Percentiles rank a stretch among this genome's conserved stretches.
Evolutionary conservation across 768 basidiomycete genomes (phyloP).

Genomic region (Termitomyces sp.): DNA sequence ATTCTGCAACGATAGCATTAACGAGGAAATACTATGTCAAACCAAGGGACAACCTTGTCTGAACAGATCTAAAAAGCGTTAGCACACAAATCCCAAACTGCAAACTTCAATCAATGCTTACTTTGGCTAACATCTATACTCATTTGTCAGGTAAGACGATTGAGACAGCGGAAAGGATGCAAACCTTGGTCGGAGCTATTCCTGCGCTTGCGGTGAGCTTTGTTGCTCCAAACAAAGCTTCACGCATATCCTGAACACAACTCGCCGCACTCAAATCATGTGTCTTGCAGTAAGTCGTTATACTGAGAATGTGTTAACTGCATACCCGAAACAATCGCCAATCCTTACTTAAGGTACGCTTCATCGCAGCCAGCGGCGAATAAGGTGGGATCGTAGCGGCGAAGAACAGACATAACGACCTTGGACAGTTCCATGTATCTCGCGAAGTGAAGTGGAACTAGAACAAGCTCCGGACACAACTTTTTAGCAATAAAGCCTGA

Average conservation of each 20-base stretch:
- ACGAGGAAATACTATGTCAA: background rate
- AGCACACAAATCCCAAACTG: background rate
- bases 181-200: slow-evolving; percentile 90
- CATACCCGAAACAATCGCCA: background rate
- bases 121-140: slow-evolving; percentile 85
- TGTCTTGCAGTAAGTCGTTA: slow-evolving; percentile 77
- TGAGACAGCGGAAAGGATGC: slow-evolving; percentile 13
- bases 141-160: background rate
- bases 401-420: slow-evolving; percentile 64
- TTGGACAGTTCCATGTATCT: slow-evolving; percentile 68
- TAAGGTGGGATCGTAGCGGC: slow-evolving; percentile 76
- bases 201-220: slow-evolving; percentile 90
- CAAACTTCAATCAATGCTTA: slow-evolving; percentile 22
- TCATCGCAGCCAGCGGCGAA: slow-evolving; percentile 79
- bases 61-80: slow-evolving; percentile 68
- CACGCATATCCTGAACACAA: slow-evolving; percentile 77
- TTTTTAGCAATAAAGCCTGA: slow-evolving; percentile 89
- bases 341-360: slow-evolving; percentile 80
- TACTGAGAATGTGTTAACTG: slow-evolving; percentile 35
- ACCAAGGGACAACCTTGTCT: slow-evolving; percentile 54
- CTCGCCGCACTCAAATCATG: slow-evolving; percentile 60
- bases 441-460: slow-evolving; percentile 51
- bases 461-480: slow-evolving; percentile 83
- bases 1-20: slow-evolving; percentile 42
- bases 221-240: slow-evolving; percentile 69